Percentiles rank a stretch among this genome's conserved stretches.
Conservation (phyloP, 23 red algal genomes). For the Agarophyton chilense region DNA sequence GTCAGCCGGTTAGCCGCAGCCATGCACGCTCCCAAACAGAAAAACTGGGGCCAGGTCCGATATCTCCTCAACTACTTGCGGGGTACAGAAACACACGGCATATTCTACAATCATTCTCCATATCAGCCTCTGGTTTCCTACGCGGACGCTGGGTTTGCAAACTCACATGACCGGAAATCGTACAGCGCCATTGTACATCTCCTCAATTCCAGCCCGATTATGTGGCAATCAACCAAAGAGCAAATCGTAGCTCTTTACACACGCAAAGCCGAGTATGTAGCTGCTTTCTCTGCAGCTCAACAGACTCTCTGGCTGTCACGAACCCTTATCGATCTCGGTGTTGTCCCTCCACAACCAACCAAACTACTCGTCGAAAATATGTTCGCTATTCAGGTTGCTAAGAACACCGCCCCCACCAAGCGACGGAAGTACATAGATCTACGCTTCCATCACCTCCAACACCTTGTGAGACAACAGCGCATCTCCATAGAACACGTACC, state of each 20-base stretch:
- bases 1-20: background rate
- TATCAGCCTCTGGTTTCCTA: background rate
- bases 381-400: background rate
- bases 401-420: background rate
- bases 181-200: background rate
- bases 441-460: background rate
- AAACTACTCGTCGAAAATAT: slow-evolving; percentile 1
- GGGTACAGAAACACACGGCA: background rate
- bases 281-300: background rate
- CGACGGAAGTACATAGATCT: slow-evolving; percentile 33
- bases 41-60: background rate
- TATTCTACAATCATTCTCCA: background rate
- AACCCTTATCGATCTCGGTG: background rate
- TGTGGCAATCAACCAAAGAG: slow-evolving; percentile 9
- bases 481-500: background rate
- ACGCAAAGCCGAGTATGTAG: background rate
- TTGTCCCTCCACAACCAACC: background rate
- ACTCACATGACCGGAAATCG: background rate
- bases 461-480: background rate
- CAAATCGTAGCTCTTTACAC: slow-evolving; percentile 10
- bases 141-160: slow-evolving; percentile 13
- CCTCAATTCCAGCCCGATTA: background rate
- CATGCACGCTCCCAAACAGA: background rate
- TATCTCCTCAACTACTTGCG: slow-evolving; percentile 10
- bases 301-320: background rate